phyloP scores from a whole-genome alignment of 371 early-diverging fungal genomes.

The Syncephalis fuscata region DNA sequence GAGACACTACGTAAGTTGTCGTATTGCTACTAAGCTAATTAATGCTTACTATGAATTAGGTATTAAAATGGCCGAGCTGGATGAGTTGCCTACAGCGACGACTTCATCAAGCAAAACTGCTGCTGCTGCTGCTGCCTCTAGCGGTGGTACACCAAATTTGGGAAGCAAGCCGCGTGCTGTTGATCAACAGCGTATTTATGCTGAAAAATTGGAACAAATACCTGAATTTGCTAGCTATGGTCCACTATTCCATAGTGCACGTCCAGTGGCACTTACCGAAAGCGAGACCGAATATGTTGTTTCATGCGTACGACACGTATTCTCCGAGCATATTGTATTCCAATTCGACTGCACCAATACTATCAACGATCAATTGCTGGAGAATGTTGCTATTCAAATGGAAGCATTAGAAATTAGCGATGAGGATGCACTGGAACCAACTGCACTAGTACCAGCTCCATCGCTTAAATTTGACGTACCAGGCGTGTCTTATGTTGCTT shows the following conservation, averaged over 20 bases:
- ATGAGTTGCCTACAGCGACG: conserved; percentile 15
- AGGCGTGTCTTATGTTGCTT: conserved; percentile 70
- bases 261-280: conserved; percentile 75
- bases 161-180: background rate
- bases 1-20: conserved; percentile 11
- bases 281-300: conserved; percentile 93
- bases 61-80: conserved; percentile 14
- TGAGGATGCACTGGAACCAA: conserved; percentile 33
- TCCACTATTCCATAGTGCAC: conserved; percentile 67
- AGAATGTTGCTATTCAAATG: conserved; percentile 80
- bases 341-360: conserved; percentile 93
- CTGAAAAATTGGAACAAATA: conserved; percentile 53
- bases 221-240: conserved; percentile 77
- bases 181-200: conserved; percentile 46
- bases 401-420: conserved; percentile 22
- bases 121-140: conserved; percentile 10
- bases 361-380: conserved; percentile 76
- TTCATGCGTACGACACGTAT: conserved; percentile 81
- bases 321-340: conserved; percentile 78
- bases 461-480: conserved; percentile 64
- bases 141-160: conserved; percentile 3
- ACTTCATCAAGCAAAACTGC: conserved; percentile 10
- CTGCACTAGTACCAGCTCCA: conserved; percentile 42
- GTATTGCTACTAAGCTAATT: too few relatives aligned
- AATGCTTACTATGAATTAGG: conserved; percentile 2